Percentiles rank a stretch among this genome's conserved stretches.
Evolutionary conservation across 257 asterid species (phyloP).

Genomic region (Forsythia suspensa): DNA sequence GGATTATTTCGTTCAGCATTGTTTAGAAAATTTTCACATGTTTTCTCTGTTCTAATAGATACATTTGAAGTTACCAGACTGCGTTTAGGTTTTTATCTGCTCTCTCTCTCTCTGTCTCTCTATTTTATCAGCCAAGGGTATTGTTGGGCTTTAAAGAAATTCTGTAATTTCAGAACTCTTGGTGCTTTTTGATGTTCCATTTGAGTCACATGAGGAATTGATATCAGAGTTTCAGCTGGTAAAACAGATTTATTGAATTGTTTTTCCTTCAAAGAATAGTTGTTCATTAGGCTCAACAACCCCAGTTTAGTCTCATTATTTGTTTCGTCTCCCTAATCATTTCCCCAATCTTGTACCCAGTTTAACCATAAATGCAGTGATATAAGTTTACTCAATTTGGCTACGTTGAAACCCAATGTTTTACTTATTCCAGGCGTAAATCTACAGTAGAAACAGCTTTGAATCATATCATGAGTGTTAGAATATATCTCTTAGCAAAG

Average conservation of each 20-base stretch:
- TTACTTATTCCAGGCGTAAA: constrained; percentile 3
- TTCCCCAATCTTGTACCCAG: not conserved
- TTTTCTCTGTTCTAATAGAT: constrained; percentile 17
- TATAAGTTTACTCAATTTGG: not conserved
- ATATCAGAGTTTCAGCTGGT: constrained; percentile 1
- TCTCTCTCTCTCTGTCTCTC: not conserved
- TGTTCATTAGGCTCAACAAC: not conserved
- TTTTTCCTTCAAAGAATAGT: not conserved
- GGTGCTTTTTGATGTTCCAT: constrained; percentile 3
- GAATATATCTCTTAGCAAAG: not conserved
- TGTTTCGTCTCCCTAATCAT: not conserved
- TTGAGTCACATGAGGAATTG: constrained; percentile 14
- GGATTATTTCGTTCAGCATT: not conserved
- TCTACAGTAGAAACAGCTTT: not conserved
- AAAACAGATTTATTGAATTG: not conserved
- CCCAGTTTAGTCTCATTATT: not conserved
- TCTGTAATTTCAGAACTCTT: not conserved
- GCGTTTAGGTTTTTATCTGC: constrained; percentile 1
- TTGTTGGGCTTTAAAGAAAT: not conserved
- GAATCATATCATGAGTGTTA: not conserved
- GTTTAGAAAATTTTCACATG: constrained; percentile 1
- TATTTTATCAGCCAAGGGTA: not conserved
- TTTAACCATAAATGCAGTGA: not conserved
- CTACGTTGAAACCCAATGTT: not conserved
- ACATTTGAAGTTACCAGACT: constrained; percentile 9